Evolutionary conservation across 345 rosid species (phyloP).

Genomic region (Hirschfeldia incana): DNA sequence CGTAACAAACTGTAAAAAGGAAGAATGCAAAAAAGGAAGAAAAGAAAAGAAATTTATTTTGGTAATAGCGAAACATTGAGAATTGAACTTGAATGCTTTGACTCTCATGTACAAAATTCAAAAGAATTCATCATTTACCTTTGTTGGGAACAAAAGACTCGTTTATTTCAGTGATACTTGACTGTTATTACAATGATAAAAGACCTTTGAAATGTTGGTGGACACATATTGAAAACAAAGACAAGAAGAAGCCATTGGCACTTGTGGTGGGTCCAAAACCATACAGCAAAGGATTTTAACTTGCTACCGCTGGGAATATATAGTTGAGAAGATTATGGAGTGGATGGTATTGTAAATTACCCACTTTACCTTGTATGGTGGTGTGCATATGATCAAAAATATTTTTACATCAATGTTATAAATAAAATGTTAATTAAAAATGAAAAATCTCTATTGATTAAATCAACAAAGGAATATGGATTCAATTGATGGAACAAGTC

Average conservation of each 20-base stretch:
- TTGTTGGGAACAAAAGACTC: not conserved
- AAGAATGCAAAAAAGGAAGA: not conserved
- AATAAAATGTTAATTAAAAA: not conserved
- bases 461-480: not conserved
- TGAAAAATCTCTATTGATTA: too few relatives aligned
- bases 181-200: not conserved
- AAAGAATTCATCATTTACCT: not conserved
- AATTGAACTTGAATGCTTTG: not conserved
- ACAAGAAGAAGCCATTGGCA: slow-evolving; percentile 60
- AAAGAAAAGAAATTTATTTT: not conserved
- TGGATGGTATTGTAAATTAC: not conserved
- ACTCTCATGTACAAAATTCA: not conserved
- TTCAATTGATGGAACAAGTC: not conserved
- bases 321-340: slow-evolving; percentile 48
- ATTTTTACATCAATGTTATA: not conserved
- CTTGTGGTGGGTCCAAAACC: slow-evolving; percentile 79
- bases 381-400: not conserved
- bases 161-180: not conserved
- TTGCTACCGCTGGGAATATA: slow-evolving; percentile 52
- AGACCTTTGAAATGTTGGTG: slow-evolving; percentile 49
- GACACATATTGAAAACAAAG: slow-evolving; percentile 53
- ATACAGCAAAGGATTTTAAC: slow-evolving; percentile 70
- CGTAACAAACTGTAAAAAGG: slow-evolving; percentile 28
- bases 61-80: not conserved
- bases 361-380: not conserved